Conservation (phyloP, 2,329 filamentous ascomycete genomes). For the Cladosporium sp. region DNA sequence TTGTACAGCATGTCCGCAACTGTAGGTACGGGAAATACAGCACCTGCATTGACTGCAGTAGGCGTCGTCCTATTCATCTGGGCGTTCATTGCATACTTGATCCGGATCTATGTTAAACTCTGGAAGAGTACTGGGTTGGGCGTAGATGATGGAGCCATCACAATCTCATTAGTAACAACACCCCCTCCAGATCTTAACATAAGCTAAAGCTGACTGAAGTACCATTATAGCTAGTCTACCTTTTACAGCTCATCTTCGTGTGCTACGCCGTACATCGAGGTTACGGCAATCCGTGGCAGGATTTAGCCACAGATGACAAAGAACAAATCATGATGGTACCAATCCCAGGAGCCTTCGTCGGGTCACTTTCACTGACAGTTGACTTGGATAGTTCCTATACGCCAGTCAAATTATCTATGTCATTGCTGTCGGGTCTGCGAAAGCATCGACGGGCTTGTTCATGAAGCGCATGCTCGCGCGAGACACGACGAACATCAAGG, state of each 20-base stretch:
- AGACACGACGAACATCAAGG: background rate
- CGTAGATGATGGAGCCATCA: background rate
- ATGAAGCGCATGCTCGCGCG: background rate
- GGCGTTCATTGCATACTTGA: background rate
- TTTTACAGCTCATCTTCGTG: background rate
- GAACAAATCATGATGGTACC: background rate
- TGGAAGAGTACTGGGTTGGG: background rate
- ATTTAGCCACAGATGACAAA: background rate
- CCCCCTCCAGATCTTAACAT: background rate
- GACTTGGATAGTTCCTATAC: background rate
- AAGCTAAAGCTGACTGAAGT: background rate
- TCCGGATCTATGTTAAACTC: background rate
- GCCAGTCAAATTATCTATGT: slow-evolving; percentile 1
- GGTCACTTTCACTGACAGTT: background rate
- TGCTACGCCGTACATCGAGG: background rate
- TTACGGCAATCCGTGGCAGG: background rate
- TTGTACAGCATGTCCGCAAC: background rate
- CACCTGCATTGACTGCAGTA: background rate
- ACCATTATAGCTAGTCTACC: background rate
- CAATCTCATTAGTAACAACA: background rate
- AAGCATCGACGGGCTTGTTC: background rate
- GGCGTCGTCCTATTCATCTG: background rate
- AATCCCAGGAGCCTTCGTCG: background rate
- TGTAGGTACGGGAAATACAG: background rate
- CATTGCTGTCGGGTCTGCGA: slow-evolving; percentile 5